Evolutionary conservation across 2,329 filamentous ascomycete genomes (phyloP).

Genomic region (Phialocephala subalpina): DNA sequence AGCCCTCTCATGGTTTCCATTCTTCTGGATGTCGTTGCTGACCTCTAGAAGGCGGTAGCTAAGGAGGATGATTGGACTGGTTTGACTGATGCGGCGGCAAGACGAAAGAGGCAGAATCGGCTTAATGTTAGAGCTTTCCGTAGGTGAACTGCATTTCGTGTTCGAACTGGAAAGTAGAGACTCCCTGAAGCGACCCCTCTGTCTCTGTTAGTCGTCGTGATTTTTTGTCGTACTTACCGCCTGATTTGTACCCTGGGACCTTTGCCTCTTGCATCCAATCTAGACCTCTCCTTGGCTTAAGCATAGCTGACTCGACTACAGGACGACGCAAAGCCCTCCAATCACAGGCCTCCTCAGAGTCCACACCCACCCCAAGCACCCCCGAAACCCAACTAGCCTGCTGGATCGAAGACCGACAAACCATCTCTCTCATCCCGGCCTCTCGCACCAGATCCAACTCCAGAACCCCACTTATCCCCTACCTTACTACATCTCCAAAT

Average conservation of each 20-base stretch:
- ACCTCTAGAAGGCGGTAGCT: slow-evolving; percentile 23
- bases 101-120: slow-evolving; percentile 47
- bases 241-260: no score
- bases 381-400: slow-evolving; percentile 45
- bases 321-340: slow-evolving; percentile 23
- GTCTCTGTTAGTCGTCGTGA: no score
- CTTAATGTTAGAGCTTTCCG: slow-evolving; percentile 48
- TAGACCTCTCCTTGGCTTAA: background rate
- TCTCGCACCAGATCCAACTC: slow-evolving; percentile 42
- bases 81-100: slow-evolving; percentile 40
- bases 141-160: slow-evolving; percentile 31
- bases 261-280: no score
- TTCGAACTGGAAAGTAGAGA: background rate
- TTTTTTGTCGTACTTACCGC: no score
- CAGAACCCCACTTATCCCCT: slow-evolving; percentile 44
- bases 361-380: slow-evolving; percentile 34
- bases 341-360: slow-evolving; percentile 30
- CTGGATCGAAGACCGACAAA: slow-evolving; percentile 46
- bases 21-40: background rate
- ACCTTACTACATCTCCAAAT: slow-evolving; percentile 37
- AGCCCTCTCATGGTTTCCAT: background rate
- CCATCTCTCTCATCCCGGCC: slow-evolving; percentile 42
- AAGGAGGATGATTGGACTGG: slow-evolving; percentile 48
- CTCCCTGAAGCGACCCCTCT: background rate
- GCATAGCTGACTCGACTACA: slow-evolving; percentile 12